Percentiles rank a stretch among this genome's conserved stretches.
Evolutionary conservation across 2,329 filamentous ascomycete genomes (phyloP).

Genomic region (Tolypocladium pustulatum): DNA sequence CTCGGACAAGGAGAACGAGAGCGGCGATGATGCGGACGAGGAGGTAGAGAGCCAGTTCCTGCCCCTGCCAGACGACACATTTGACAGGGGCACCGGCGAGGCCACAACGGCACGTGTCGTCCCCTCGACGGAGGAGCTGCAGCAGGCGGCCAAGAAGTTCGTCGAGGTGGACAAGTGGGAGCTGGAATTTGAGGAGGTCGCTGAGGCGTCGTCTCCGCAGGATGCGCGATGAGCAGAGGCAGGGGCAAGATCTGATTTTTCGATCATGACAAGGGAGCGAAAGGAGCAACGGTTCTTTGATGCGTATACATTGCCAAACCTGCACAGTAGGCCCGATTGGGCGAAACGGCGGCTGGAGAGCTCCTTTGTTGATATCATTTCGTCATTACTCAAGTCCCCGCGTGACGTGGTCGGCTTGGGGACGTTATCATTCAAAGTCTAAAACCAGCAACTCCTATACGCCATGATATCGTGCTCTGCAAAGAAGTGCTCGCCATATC

Average conservation of each 20-base stretch:
- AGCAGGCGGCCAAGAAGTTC: slow-evolving; percentile 51
- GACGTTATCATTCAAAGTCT: neutral
- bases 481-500: neutral
- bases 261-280: neutral
- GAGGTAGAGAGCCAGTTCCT: slow-evolving; percentile 28
- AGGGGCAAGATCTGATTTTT: neutral
- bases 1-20: slow-evolving; percentile 50
- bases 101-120: slow-evolving; percentile 25
- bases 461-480: neutral
- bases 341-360: neutral
- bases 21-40: slow-evolving; percentile 22
- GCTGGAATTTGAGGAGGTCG: slow-evolving; percentile 55
- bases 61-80: slow-evolving; percentile 34
- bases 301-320: neutral
- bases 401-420: neutral
- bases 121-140: slow-evolving; percentile 40
- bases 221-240: slow-evolving; percentile 30
- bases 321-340: neutral
- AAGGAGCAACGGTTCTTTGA: neutral
- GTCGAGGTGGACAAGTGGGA: slow-evolving; percentile 60
- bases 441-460: neutral
- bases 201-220: slow-evolving; percentile 42
- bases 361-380: neutral
- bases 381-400: neutral
- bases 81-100: slow-evolving; percentile 19